These are phyloP conservation scores for Neocallimastix lanati DNA, from an alignment of 192 early-diverging fungal species.

Conservation along the genomic window DNA sequence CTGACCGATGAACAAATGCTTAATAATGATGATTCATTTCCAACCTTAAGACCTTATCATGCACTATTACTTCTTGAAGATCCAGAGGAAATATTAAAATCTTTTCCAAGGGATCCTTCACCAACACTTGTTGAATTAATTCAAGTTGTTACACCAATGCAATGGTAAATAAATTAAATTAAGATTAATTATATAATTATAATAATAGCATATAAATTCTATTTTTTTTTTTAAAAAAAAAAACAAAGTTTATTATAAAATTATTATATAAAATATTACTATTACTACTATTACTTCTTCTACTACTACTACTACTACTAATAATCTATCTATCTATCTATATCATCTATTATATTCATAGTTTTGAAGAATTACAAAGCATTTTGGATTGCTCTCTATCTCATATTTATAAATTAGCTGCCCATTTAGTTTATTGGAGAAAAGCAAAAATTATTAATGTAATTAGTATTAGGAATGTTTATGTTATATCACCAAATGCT, in stretches of 20 bases:
- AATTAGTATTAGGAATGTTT: conserved; percentile 54
- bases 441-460: conserved; percentile 80
- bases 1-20: neutral
- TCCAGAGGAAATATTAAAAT: conserved; percentile 58
- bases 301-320: too few relatives aligned
- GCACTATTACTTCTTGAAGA: conserved; percentile 68
- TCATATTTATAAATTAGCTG: conserved; percentile 72
- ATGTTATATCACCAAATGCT: conserved; percentile 52
- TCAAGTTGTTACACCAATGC: conserved; percentile 67
- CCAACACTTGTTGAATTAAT: conserved; percentile 76
- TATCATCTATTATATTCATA: conserved; percentile 13
- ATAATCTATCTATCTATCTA: too few relatives aligned
- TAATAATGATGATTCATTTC: conserved; percentile 32
- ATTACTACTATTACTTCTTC: too few relatives aligned
- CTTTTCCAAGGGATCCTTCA: conserved; percentile 60
- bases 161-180: conserved; percentile 26
- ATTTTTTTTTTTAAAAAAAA: too few relatives aligned
- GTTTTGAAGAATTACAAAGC: conserved; percentile 61
- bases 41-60: conserved; percentile 70
- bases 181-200: too few relatives aligned
- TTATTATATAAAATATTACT: too few relatives aligned
- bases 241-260: too few relatives aligned
- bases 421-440: conserved; percentile 85
- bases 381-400: conserved; percentile 81
- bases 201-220: too few relatives aligned